Evolutionary conservation across 108 stramenopile species (phyloP).

Genomic region (Nannochloropsis oceanica): DNA sequence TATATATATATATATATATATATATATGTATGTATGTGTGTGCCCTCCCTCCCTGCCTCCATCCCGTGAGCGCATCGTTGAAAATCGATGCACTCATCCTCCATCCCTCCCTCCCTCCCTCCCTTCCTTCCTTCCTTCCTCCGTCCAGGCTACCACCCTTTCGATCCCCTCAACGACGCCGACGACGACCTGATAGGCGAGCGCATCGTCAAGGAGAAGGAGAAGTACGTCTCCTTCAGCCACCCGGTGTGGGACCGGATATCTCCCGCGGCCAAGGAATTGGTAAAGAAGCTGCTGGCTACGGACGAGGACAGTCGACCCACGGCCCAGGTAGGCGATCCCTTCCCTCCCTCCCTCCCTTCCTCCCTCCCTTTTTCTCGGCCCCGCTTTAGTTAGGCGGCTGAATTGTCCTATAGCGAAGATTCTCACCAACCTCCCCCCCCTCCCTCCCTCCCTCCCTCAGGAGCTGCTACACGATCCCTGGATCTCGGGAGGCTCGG

Average conservation of each 20-base stretch:
- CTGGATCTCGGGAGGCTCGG: not conserved
- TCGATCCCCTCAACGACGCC: not conserved
- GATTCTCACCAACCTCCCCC: too few relatives aligned
- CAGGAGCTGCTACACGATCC: not conserved
- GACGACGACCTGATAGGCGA: not conserved
- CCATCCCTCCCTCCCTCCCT: not conserved
- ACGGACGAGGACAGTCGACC: not conserved
- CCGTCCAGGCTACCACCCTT: not conserved
- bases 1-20: too few relatives aligned
- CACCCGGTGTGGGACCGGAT: slow-evolving; percentile 1
- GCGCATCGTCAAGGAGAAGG: not conserved
- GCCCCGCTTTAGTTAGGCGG: too few relatives aligned
- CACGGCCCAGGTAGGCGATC: not conserved
- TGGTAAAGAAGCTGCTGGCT: not conserved
- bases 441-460: not conserved
- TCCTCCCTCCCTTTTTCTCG: not conserved
- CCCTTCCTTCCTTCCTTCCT: not conserved
- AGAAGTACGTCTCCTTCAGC: not conserved
- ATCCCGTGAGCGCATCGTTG: not conserved
- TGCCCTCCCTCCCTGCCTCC: not conserved
- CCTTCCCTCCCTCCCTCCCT: not conserved
- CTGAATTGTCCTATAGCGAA: too few relatives aligned
- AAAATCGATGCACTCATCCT: not conserved
- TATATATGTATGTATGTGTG: too few relatives aligned
- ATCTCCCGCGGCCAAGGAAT: not conserved